These are phyloP conservation scores for Yamadazyma trypodendri DNA, from an alignment of 1,139 yeast species.

Conservation along the genomic window DNA sequence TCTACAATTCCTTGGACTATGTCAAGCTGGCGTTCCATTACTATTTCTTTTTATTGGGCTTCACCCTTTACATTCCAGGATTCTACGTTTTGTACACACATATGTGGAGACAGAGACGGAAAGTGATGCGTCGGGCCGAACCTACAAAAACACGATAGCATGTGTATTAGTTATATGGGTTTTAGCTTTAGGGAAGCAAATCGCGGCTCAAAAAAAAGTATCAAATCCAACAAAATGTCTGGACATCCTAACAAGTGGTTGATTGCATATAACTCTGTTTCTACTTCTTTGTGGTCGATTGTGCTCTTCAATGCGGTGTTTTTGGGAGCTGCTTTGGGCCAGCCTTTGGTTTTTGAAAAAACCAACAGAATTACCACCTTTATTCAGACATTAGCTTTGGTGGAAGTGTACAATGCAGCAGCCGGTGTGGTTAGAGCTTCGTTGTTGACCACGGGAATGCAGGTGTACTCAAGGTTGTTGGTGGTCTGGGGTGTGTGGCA, in stretches of 20 bases:
- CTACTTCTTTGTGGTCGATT: slow-evolving; percentile 46
- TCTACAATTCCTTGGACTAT: slow-evolving; percentile 23
- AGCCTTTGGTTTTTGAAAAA: slow-evolving; percentile 57
- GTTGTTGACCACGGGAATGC: slow-evolving; percentile 75
- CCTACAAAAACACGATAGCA: too few species aligned
- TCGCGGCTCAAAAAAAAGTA: slow-evolving; percentile 3
- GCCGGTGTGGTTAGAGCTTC: slow-evolving; percentile 85
- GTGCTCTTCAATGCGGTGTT: slow-evolving; percentile 43
- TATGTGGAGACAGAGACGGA: slow-evolving; percentile 33
- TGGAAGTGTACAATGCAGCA: slow-evolving; percentile 78
- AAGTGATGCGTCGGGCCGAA: slow-evolving; percentile 15
- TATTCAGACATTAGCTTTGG: slow-evolving; percentile 80
- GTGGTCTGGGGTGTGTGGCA: slow-evolving; percentile 83
- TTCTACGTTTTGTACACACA: slow-evolving; percentile 29
- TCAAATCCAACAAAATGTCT: slow-evolving; percentile 1
- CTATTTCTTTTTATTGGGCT: slow-evolving; percentile 28
- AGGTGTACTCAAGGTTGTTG: slow-evolving; percentile 80
- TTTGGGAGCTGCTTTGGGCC: slow-evolving; percentile 44
- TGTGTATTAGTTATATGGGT: too few species aligned
- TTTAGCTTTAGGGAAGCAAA: neutral
- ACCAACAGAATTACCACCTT: slow-evolving; percentile 60
- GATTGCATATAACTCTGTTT: slow-evolving; percentile 44
- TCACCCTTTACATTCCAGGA: slow-evolving; percentile 34
- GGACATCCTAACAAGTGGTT: slow-evolving; percentile 38
- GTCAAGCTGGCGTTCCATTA: slow-evolving; percentile 15